Conservation (phyloP, 2,329 filamentous ascomycete genomes). For the Diaporthe amygdali region DNA sequence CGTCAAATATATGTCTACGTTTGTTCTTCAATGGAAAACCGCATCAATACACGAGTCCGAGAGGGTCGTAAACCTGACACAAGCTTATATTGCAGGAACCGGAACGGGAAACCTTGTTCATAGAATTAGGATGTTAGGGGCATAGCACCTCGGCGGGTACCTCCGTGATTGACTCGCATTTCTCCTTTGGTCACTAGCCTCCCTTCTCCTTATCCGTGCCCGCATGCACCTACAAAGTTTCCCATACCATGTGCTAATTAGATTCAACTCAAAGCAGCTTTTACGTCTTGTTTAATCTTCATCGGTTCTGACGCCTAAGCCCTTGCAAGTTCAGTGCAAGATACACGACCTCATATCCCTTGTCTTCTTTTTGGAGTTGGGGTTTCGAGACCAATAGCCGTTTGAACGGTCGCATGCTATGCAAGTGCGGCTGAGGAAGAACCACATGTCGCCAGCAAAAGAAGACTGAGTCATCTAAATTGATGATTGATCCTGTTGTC, state of each 20-base stretch:
- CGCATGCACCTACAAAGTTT: neutral
- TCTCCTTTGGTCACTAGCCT: neutral
- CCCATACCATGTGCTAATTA: no score
- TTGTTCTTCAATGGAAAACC: neutral
- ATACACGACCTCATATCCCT: no score
- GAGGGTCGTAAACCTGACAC: neutral
- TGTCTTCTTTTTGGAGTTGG: no score
- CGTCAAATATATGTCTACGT: neutral
- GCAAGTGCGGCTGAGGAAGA: no score
- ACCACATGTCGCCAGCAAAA: no score
- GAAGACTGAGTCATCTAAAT: no score
- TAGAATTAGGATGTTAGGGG: neutral
- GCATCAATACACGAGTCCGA: neutral
- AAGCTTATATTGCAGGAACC: neutral
- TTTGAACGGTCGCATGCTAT: no score
- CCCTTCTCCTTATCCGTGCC: neutral
- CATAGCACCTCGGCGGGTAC: neutral
- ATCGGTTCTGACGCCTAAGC: no score
- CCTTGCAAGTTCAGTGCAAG: no score
- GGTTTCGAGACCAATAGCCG: no score
- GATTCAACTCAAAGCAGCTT: neutral
- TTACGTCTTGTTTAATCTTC: no score
- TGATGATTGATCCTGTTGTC: no score
- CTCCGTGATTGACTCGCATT: neutral
- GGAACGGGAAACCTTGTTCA: neutral